Conservation (phyloP, 306 rosid genomes). For the Quercus rubra region DNA sequence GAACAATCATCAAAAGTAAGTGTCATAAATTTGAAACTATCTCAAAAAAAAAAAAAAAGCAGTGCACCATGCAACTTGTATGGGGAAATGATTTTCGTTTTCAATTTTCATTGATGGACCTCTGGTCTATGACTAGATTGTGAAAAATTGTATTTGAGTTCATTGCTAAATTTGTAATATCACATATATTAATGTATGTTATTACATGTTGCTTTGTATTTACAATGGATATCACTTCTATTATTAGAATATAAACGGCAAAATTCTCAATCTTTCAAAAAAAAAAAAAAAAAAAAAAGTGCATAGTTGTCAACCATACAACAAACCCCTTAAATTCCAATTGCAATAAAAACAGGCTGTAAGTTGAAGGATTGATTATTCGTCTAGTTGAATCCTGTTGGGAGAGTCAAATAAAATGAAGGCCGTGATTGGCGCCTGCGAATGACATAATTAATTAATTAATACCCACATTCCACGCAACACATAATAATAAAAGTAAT, state of each 20-base stretch:
- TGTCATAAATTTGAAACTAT: too few relatives aligned
- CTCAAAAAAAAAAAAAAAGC: rapidly evolving
- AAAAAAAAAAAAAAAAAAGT: not conserved
- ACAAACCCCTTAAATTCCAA: slow-evolving; percentile 2
- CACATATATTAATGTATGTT: slow-evolving; percentile 31
- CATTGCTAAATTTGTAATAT: slow-evolving; percentile 10
- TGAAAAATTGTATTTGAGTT: slow-evolving; percentile 17
- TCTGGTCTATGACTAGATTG: not conserved
- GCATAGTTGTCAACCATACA: not conserved
- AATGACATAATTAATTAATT: slow-evolving; percentile 26
- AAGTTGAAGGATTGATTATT: slow-evolving; percentile 6
- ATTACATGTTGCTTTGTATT: slow-evolving; percentile 35
- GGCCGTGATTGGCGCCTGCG: slow-evolving; percentile 76
- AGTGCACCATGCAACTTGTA: too few relatives aligned
- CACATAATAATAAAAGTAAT: slow-evolving; percentile 1
- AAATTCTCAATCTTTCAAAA: not conserved
- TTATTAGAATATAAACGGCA: not conserved
- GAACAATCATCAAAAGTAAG: rapidly evolving
- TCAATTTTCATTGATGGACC: too few relatives aligned
- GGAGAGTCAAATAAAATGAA: slow-evolving; percentile 26
- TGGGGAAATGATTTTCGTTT: too few relatives aligned
- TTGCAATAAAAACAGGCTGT: slow-evolving; percentile 10
- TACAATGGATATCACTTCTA: not conserved
- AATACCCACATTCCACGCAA: slow-evolving; percentile 21
- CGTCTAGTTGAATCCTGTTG: slow-evolving; percentile 27